Conservation (phyloP, 345 rosid species). For the Anacardium occidentale region DNA sequence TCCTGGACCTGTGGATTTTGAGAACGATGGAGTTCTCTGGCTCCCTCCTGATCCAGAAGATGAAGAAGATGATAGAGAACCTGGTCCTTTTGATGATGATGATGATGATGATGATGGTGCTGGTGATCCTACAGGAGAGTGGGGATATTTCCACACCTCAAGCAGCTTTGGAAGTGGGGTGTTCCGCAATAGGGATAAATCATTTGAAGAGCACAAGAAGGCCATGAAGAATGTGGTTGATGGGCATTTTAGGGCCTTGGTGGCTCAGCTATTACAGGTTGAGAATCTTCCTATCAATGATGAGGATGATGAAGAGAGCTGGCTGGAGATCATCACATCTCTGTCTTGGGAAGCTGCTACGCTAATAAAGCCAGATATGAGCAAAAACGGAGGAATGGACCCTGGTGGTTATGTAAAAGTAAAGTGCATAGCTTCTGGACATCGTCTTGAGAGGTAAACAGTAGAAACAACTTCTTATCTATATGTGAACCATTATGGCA, state of each 20-base stretch:
- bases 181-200: conserved; percentile 53
- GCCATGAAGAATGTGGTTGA: conserved; percentile 88
- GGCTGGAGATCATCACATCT: conserved; percentile 91
- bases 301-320: conserved; percentile 62
- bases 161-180: conserved; percentile 84
- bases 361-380: conserved; percentile 88
- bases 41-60: conserved; percentile 98
- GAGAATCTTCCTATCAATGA: conserved; percentile 71
- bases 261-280: conserved; percentile 83
- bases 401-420: conserved; percentile 99
- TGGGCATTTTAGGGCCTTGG: conserved; percentile 95
- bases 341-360: conserved; percentile 98
- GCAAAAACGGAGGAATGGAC: conserved; percentile 97
- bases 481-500: neutral
- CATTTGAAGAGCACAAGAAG: conserved; percentile 75
- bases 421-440: conserved; percentile 93
- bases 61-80: conserved; percentile 90
- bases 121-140: conserved; percentile 77
- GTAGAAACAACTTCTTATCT: conserved; percentile 10
- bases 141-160: conserved; percentile 66
- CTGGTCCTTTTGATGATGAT: conserved; percentile 56
- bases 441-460: conserved; percentile 74
- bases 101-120: conserved; percentile 60
- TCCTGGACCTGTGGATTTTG: conserved; percentile 81
- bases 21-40: conserved; percentile 85